Percentiles rank a stretch among this genome's conserved stretches.
These are phyloP conservation scores for Malassezia furfur DNA, from an alignment of 1,284 basidiomycete genomes.

Conservation along the genomic window DNA sequence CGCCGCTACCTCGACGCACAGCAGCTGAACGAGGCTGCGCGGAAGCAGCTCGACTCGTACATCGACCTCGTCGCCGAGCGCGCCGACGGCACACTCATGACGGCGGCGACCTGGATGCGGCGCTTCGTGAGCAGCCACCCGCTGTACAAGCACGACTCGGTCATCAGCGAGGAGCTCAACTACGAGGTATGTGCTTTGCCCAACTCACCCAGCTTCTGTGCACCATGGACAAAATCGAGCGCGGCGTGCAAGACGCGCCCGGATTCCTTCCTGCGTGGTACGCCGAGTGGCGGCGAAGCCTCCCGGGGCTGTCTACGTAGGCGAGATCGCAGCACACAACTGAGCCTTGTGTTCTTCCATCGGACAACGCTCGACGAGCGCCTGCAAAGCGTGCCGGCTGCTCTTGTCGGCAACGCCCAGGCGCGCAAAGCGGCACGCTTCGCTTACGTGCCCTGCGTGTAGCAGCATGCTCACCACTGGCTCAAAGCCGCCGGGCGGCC, in stretches of 20 bases:
- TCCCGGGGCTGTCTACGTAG: background rate
- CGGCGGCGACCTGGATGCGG: constrained; percentile 85
- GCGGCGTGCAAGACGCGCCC: constrained; percentile 37
- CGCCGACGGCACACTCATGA: constrained; percentile 54
- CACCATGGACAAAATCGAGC: constrained; percentile 69
- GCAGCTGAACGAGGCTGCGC: constrained; percentile 62
- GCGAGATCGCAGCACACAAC: constrained; percentile 3
- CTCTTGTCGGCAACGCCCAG: constrained; percentile 6
- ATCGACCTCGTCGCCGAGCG: constrained; percentile 52
- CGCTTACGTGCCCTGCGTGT: constrained; percentile 29
- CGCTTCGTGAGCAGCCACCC: constrained; percentile 82
- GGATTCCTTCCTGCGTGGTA: constrained; percentile 41
- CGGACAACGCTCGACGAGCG: constrained; percentile 12
- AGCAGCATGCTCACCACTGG: constrained; percentile 33
- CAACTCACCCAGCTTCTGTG: constrained; percentile 4
- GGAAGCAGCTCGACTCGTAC: constrained; percentile 57
- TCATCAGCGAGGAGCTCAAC: constrained; percentile 80
- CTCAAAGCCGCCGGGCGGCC: constrained; percentile 81
- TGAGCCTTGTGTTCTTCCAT: background rate
- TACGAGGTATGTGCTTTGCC: constrained; percentile 57
- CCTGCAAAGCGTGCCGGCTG: constrained; percentile 1
- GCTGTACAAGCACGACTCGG: constrained; percentile 79
- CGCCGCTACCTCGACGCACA: constrained; percentile 78
- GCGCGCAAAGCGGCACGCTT: constrained; percentile 29
- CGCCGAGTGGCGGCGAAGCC: constrained; percentile 19